Conservation (phyloP, 345 rosid species). For the Kernera saxatilis region DNA sequence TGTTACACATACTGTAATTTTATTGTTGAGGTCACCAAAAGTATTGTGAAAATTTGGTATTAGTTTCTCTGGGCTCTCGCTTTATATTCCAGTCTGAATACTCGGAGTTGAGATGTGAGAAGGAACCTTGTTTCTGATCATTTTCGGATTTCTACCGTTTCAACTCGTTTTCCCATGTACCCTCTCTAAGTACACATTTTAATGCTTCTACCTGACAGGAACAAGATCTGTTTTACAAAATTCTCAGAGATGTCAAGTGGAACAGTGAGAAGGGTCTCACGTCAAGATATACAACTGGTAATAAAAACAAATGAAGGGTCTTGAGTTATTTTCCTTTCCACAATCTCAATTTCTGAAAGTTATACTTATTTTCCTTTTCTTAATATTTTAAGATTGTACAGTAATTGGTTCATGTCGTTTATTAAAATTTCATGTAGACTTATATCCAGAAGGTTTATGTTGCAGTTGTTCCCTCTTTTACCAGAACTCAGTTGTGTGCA, state of each 20-base stretch:
- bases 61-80: not conserved
- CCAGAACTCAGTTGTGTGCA: too few relatives aligned
- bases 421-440: not conserved
- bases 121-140: not conserved
- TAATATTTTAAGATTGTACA: not conserved
- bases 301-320: not conserved
- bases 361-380: not conserved
- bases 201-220: conserved; percentile 21
- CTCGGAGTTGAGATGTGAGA: not conserved
- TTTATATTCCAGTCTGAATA: not conserved
- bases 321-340: not conserved
- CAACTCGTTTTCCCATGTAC: not conserved
- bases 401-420: not conserved
- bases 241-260: conserved; percentile 60
- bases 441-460: not conserved
- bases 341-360: not conserved
- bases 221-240: conserved; percentile 6
- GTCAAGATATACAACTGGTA: conserved; percentile 88
- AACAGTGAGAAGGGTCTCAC: conserved; percentile 70
- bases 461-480: not conserved
- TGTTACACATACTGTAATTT: not conserved
- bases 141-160: not conserved
- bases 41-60: not conserved
- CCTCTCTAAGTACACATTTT: not conserved
- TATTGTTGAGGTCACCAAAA: not conserved